phyloP scores from a whole-genome alignment of 257 asterid genomes.

The Nicotiana otophora region DNA sequence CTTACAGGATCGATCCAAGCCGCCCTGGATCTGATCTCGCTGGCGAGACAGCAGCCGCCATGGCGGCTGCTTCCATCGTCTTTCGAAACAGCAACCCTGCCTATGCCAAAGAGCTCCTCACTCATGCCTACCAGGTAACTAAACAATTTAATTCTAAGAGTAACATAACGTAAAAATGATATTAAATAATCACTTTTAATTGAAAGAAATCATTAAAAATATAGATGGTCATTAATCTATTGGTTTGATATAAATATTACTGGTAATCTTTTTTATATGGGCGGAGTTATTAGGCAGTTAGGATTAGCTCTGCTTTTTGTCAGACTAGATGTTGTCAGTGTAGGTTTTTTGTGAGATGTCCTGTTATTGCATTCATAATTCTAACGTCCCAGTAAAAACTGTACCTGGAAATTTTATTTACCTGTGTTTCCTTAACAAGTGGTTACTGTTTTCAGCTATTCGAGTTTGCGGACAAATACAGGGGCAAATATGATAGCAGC shows the following conservation, averaged over 20 bases:
- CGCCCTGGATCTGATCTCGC: slow-evolving; percentile 94
- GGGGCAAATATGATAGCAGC: slow-evolving; percentile 95
- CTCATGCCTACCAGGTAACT: slow-evolving; percentile 69
- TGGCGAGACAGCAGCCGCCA: slow-evolving; percentile 93
- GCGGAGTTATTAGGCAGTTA: slow-evolving; percentile 25
- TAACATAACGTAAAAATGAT: background rate
- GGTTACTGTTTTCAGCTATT: slow-evolving; percentile 59
- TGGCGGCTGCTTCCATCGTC: slow-evolving; percentile 88
- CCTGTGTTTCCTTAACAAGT: background rate
- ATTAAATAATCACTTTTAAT: slow-evolving; percentile 3
- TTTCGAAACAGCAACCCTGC: slow-evolving; percentile 61
- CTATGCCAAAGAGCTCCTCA: slow-evolving; percentile 67
- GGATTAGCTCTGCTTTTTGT: slow-evolving; percentile 15
- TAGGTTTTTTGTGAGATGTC: background rate
- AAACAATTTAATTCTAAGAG: background rate
- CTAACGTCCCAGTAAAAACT: background rate
- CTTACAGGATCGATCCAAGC: slow-evolving; percentile 65
- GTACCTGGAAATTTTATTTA: background rate
- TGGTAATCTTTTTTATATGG: background rate
- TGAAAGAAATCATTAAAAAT: background rate
- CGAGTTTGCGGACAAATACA: slow-evolving; percentile 87
- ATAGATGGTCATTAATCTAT: background rate
- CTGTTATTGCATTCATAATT: background rate
- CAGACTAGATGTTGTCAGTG: slow-evolving; percentile 21
- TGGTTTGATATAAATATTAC: background rate